Percentiles rank a stretch among this genome's conserved stretches.
Evolutionary conservation across 2,329 filamentous ascomycete species (phyloP).

Genomic region (Thermochaetoides dissita): DNA sequence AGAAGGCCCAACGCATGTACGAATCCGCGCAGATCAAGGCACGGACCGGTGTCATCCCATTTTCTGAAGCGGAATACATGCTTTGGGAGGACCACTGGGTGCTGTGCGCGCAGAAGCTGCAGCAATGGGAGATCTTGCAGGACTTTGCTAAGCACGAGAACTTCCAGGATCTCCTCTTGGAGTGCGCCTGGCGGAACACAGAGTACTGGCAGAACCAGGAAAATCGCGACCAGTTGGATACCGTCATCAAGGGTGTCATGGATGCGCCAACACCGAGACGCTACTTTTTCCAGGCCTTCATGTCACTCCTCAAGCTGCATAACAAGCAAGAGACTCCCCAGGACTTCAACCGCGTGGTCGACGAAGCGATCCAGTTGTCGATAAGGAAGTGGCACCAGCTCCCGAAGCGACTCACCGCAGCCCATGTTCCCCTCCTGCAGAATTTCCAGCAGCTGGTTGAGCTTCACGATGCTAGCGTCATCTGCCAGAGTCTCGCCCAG

Average conservation of each 20-base stretch:
- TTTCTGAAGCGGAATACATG: conserved; percentile 94
- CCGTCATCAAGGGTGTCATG: conserved; percentile 90
- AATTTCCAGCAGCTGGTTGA: conserved; percentile 98
- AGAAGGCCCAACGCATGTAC: conserved; percentile 94
- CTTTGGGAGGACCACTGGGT: conserved; percentile 99
- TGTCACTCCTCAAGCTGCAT: conserved; percentile 88
- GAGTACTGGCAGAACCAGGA: conserved; percentile 86
- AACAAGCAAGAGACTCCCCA: conserved; percentile 66
- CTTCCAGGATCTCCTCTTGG: conserved; percentile 85
- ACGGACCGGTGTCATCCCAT: conserved; percentile 86
- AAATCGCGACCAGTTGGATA: conserved; percentile 78
- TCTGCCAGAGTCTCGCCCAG: conserved; percentile 76
- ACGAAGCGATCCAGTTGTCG: conserved; percentile 92
- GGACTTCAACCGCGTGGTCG: conserved; percentile 81
- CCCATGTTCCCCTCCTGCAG: conserved; percentile 86
- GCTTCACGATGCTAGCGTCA: conserved; percentile 91
- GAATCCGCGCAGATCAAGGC: conserved; percentile 96
- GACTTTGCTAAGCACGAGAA: conserved; percentile 99
- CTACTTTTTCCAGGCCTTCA: conserved; percentile 97
- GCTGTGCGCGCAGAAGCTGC: conserved; percentile 89
- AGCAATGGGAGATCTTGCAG: conserved; percentile 96
- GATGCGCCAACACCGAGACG: conserved; percentile 89
- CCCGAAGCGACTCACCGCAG: conserved; percentile 83
- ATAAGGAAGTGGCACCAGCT: conserved; percentile 98
- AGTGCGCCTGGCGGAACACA: conserved; percentile 89